phyloP scores from a whole-genome alignment of 2,329 filamentous ascomycete genomes.

The Colletotrichum cordylinicola region DNA sequence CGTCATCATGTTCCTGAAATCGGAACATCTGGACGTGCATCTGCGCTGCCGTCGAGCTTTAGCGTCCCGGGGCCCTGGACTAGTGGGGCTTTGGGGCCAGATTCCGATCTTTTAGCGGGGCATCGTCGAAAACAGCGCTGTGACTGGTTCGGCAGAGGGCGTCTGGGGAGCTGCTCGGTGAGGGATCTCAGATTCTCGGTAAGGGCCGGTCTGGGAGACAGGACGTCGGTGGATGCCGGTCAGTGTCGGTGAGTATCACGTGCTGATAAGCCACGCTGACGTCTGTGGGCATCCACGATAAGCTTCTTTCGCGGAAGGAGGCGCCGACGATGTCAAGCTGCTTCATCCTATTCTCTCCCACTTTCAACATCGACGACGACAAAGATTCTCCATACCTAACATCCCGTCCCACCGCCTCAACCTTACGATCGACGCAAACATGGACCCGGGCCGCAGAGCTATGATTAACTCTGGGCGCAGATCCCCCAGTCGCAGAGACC shows the following conservation, averaged over 20 bases:
- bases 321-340: not conserved
- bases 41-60: not conserved
- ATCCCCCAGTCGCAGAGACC: conserved; percentile 39
- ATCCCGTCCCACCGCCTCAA: not conserved
- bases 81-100: not conserved
- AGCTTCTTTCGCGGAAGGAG: not conserved
- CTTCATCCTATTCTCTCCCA: not conserved
- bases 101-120: not conserved
- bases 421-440: conserved; percentile 31
- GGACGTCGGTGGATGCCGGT: not conserved
- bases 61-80: conserved; percentile 13
- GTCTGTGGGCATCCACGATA: not conserved
- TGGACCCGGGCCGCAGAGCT: conserved; percentile 61
- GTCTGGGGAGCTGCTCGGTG: not conserved
- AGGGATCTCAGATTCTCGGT: not conserved
- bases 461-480: conserved; percentile 55
- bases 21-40: conserved; percentile 21
- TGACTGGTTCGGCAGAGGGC: not conserved
- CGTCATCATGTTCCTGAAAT: conserved; percentile 23
- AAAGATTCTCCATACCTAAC: not conserved
- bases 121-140: not conserved
- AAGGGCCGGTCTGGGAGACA: rapidly evolving
- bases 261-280: conserved; percentile 2
- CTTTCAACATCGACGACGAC: not conserved
- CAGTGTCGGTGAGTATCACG: not conserved